phyloP scores from a whole-genome alignment of 2,329 filamentous ascomycete genomes.

The Pyricularia sp. region DNA sequence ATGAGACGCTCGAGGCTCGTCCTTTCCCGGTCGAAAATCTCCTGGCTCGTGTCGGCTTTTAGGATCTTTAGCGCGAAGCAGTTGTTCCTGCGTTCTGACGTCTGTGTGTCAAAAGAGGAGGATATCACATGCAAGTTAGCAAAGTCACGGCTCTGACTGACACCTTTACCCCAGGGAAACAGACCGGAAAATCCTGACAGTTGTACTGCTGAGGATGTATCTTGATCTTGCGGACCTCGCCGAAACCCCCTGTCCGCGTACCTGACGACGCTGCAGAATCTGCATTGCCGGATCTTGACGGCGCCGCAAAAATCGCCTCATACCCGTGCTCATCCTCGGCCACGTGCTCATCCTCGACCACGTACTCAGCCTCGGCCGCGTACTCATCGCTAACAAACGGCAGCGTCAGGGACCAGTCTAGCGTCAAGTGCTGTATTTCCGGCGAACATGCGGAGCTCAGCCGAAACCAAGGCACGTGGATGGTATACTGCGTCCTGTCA shows the following conservation, averaged over 20 bases:
- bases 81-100: background rate
- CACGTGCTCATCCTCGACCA: too few species aligned
- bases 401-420: background rate
- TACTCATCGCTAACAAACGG: background rate
- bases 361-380: too few species aligned
- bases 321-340: background rate
- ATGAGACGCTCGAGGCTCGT: constrained; percentile 12
- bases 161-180: background rate
- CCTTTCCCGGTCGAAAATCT: constrained; percentile 10
- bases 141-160: too few species aligned
- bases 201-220: constrained; percentile 13
- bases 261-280: too few species aligned
- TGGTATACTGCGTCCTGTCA: background rate
- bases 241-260: background rate
- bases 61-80: constrained; percentile 1
- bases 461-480: background rate
- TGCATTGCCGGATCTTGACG: too few species aligned
- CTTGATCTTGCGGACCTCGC: constrained; percentile 3
- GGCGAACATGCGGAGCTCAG: background rate
- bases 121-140: too few species aligned
- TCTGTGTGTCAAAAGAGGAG: background rate
- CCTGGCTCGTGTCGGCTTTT: background rate
- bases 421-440: background rate
- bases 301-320: too few species aligned
- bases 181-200: constrained; percentile 4